A percentile compares a stretch with the other conserved stretches of the same genome.
Conservation (phyloP, 2,329 filamentous ascomycete genomes). For the Immersiporthe knoxdaviesiana region DNA sequence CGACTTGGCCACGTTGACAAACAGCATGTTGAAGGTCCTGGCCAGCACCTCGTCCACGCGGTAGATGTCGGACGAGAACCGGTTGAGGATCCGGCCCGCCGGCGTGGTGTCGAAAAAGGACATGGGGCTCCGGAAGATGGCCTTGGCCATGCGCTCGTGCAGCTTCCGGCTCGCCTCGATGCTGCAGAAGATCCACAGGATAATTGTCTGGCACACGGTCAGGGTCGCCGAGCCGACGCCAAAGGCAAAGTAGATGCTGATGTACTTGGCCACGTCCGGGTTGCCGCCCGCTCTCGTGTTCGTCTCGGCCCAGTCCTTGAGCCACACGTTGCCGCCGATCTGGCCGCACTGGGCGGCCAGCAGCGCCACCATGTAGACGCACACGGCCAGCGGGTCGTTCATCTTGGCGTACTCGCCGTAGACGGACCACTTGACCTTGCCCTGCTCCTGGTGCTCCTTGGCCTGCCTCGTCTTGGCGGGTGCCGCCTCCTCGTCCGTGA, state of each 20-base stretch:
- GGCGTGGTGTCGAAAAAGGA: slow-evolving; percentile 98
- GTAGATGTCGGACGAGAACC: slow-evolving; percentile 89
- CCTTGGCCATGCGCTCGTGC: slow-evolving; percentile 95
- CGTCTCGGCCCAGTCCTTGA: slow-evolving; percentile 86
- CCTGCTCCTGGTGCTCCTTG: slow-evolving; percentile 90
- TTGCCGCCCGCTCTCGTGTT: slow-evolving; percentile 74
- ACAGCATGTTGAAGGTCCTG: slow-evolving; percentile 96
- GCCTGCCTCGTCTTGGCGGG: slow-evolving; percentile 78
- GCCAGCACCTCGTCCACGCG: slow-evolving; percentile 90
- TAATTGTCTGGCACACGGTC: slow-evolving; percentile 88
- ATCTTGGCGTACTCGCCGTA: slow-evolving; percentile 94
- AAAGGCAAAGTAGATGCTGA: slow-evolving; percentile 94
- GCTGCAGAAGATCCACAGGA: slow-evolving; percentile 99
- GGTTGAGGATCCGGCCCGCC: slow-evolving; percentile 92
- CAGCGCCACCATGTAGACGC: slow-evolving; percentile 76
- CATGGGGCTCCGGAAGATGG: slow-evolving; percentile 98
- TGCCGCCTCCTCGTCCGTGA: slow-evolving; percentile 80
- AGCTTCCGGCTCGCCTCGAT: slow-evolving; percentile 98
- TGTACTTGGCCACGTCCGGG: slow-evolving; percentile 80
- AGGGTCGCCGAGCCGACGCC: slow-evolving; percentile 84
- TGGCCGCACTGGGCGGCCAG: slow-evolving; percentile 80
- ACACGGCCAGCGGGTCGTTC: slow-evolving; percentile 84
- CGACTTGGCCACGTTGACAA: slow-evolving; percentile 74
- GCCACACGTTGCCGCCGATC: slow-evolving; percentile 86
- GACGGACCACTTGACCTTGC: slow-evolving; percentile 96